Evolutionary conservation across 208 protist genomes (phyloP), one percentile per base, ranked within the genome.

Genomic region (Endotrypanum monterogeii): DNA sequence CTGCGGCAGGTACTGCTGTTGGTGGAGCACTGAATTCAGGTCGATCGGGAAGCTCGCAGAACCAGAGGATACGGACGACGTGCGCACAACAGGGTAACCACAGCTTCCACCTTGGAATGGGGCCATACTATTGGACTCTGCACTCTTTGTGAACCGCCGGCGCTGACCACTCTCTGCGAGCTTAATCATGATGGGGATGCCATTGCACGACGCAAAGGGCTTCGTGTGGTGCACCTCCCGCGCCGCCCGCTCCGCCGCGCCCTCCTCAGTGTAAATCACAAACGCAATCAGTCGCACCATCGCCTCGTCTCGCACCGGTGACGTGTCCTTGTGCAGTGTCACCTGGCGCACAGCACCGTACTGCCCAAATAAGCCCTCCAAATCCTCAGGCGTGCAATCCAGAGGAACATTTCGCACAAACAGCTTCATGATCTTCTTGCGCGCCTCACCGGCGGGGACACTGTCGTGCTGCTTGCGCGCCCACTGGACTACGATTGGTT

Each of bases 321-420:
- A 73, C n/a, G 92, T 96, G 68, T 96, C 92, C 60, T 87, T 86
- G 76, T 94, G 90, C 35, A 96, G 78, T 37, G 85, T 80, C 44
- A 94, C 79, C 52, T 77, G 68, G 23, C 77, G 74, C 46, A 94
- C 83, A 52, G 56, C 16, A 28, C 92, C 89, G 76, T 81, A 92
- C 30, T 25, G 20, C 25, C 44, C 54, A 65, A 94, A 94, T 32
- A 92, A 62, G 2, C 1, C 41, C 39, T 65, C 61, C n/a, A 96
- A 66, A 23, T 75, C 71, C n/a, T 77, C 80, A 0, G 72, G 0
- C 23, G 79, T 84, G 20, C 88, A 70, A 28, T 83, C 77, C 2
- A 87, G 52, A 5, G 91, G 92, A 50, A 96, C 83, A 61, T 96
- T 96, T 32, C 92, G 89, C 54, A 96, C 85, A 62, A 96, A 96